Base-by-base conservation (phyloP, 1,284 basidiomycete species). In the Boletus austroedulis region DNA sequence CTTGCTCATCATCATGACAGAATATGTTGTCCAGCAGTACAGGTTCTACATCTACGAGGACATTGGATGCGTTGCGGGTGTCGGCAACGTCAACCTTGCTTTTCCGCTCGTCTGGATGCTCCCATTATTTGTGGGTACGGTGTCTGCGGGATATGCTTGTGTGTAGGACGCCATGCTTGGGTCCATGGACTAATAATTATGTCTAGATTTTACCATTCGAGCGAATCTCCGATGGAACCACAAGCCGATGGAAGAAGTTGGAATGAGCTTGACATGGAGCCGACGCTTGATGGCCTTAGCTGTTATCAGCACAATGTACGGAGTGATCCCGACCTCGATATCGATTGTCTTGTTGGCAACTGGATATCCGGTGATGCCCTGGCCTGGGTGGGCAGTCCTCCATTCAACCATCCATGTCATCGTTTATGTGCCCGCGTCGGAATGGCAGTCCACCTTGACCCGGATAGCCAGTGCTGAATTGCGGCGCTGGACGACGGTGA, bases 21-120 rank as follows among this genome's bases (percentile, higher is more conserved):
- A 71, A 32, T 73, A 73, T 59, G 57, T 79, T 49, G 76, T 78
- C 5, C 75, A 77, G 63, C 73, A 75, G 50, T 76, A 79, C 58
- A 71, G 78, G 5, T 79, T 70, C 65, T 66, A 75, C 55, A 75
- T 80, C 54, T 62, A 67, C 29, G 76, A 77, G 59, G 68, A 76
- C 36, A 24, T 78, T 9, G 79, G 78, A 3, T 80, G 78, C 58
- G 34, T 62, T 19, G 66, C 75, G 1, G 67, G 61, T 12, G 67
- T 70, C 8, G 73, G 61, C 53, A 72, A 67, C 40, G 71, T 74
- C 11, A 50, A 64, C 15, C 64, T 66, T 1, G 65, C 77, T 0
- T 77, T 72, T 50, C 66, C 68, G 5, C 62, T 80, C 1, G 67
- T 74, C 12, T 71, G 67, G 57, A 66, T 72, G 58, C 75, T 74